Evolutionary conservation across 495 filamentous ascomycete genomes (phyloP), one percentile per base, ranked within the genome.

Genomic region (Pseudomonodictys pantanalensis): DNA sequence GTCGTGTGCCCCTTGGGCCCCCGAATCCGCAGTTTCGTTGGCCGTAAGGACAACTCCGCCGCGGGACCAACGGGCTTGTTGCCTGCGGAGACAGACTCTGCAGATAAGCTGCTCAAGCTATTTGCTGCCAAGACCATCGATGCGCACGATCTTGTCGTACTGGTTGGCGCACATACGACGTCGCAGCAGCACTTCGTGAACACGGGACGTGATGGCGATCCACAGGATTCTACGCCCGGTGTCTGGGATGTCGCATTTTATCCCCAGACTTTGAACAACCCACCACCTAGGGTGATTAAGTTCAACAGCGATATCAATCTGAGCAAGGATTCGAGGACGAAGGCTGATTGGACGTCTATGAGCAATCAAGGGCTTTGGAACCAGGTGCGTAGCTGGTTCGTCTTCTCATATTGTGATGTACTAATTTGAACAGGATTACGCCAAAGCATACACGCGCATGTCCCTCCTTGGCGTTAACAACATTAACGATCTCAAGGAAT

Each of bases 101-200:
- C 75, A 11, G 70, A 74, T 35, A 60, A 46, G 18, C 60, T 79
- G 23, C 71, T 76, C 58, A 53, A 64, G 25, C 70, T 82, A 5
- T 82, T 80, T 66, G 55, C 55, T 11, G 70, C 71, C 24, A 82
- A 82, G 69, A 80, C 79, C 0, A 77, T 82, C 61, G 66, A 71
- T 23, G 56, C 77, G 5, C 62, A 66, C 30, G 76, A 73, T 42
- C 69, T 81, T 0, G 75, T 76, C 0, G 78, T 79, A 0, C 69
- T 82, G 5, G 65, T 82, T 1, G 79, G 79, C 24, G 77, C 79
- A 0, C 79, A 82, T 66, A 76, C 76, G 4, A 71, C 71, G 11
- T 68, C 69, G 42, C 72, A 71, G 54, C 78, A 81, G 60, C 71
- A 66, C 24, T 77, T 76, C 58, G 72, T 77, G 26, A 69, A 81